These are phyloP conservation scores for Leishmania gerbilli DNA, from an alignment of 208 protist genomes.

Conservation along the genomic window DNA sequence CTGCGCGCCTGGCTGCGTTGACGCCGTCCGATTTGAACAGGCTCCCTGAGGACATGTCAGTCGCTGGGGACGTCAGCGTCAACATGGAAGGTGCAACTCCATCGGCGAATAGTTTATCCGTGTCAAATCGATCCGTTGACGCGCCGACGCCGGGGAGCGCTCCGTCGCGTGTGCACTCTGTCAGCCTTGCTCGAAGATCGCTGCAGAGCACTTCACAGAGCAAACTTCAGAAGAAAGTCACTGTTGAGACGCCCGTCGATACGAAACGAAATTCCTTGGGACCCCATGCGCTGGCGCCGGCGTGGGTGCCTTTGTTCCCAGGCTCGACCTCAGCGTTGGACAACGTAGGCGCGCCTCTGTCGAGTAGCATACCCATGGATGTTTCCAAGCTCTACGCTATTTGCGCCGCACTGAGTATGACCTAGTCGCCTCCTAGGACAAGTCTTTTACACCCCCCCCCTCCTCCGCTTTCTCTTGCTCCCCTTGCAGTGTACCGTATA, in stretches of 20 bases:
- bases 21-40: not conserved
- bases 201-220: not conserved
- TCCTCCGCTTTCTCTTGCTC: not conserved
- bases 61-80: not conserved
- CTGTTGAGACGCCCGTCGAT: not conserved
- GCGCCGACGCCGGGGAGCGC: too few relatives aligned
- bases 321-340: not conserved
- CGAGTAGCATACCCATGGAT: not conserved
- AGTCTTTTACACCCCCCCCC: not conserved
- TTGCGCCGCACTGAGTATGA: conserved; percentile 46
- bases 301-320: conserved; percentile 24
- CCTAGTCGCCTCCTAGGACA: conserved; percentile 6
- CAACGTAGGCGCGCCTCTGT: not conserved
- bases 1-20: conserved; percentile 7
- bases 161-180: not conserved
- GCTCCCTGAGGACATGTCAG: not conserved
- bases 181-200: not conserved
- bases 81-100: not conserved
- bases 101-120: not conserved
- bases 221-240: not conserved
- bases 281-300: not conserved
- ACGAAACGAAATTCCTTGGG: not conserved
- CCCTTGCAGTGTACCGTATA: not conserved
- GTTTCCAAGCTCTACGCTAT: conserved; percentile 28
- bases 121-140: not conserved